Evolutionary conservation across 108 stramenopile species (phyloP).

Genomic region (Skeletonema menzelii): DNA sequence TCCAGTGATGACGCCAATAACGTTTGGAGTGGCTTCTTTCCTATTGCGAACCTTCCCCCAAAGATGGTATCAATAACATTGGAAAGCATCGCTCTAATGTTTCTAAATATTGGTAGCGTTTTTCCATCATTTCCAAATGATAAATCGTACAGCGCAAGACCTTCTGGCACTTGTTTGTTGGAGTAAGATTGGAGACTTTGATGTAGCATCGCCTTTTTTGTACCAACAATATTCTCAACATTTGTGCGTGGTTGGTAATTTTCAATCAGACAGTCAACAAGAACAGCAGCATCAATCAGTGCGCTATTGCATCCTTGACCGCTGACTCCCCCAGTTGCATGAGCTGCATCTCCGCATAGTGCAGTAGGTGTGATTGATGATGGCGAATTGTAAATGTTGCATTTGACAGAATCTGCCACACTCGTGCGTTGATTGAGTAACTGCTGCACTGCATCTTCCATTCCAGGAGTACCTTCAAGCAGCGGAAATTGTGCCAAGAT

Average conservation of each 20-base stretch:
- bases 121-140: slow-evolving; percentile 62
- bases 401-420: slow-evolving; percentile 57
- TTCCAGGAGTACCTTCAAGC: slow-evolving; percentile 46
- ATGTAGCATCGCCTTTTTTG: slow-evolving; percentile 30
- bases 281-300: slow-evolving; percentile 56
- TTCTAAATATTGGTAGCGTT: slow-evolving; percentile 37
- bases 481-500: slow-evolving; percentile 56
- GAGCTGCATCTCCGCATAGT: slow-evolving; percentile 77
- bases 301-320: slow-evolving; percentile 81
- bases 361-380: slow-evolving; percentile 34
- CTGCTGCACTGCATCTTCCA: slow-evolving; percentile 48
- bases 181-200: slow-evolving; percentile 60
- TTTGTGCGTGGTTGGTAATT: background rate
- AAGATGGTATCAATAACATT: slow-evolving; percentile 59
- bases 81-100: slow-evolving; percentile 17
- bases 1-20: slow-evolving; percentile 56
- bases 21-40: slow-evolving; percentile 63
- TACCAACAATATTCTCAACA: background rate
- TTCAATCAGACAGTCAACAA: slow-evolving; percentile 53
- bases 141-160: slow-evolving; percentile 71
- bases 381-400: slow-evolving; percentile 64
- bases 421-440: slow-evolving; percentile 42
- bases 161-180: slow-evolving; percentile 66
- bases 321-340: slow-evolving; percentile 79
- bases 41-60: slow-evolving; percentile 68